Conservation (phyloP, 164 flowering plant species). For the Brasenia schreberi region DNA sequence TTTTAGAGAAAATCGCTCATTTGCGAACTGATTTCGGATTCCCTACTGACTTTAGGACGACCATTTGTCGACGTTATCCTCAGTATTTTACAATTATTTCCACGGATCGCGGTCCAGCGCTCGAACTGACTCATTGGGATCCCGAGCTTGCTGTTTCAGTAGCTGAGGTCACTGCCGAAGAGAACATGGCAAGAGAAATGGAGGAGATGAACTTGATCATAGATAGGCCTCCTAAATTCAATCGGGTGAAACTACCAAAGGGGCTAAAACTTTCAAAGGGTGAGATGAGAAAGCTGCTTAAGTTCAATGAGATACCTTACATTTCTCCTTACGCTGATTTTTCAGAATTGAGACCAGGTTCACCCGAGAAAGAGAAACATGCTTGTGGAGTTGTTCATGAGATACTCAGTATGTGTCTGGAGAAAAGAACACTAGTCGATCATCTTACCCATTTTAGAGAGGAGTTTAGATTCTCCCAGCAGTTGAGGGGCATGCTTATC, state of each 20-base stretch:
- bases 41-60: constrained; percentile 67
- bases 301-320: constrained; percentile 68
- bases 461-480: constrained; percentile 91
- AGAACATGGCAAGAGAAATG: constrained; percentile 34
- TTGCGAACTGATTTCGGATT: constrained; percentile 75
- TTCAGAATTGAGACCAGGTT: constrained; percentile 49
- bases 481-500: constrained; percentile 81
- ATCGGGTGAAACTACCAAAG: constrained; percentile 70
- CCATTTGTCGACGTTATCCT: constrained; percentile 68
- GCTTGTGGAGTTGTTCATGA: constrained; percentile 92
- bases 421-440: constrained; percentile 91
- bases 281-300: constrained; percentile 54
- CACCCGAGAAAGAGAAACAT: constrained; percentile 72
- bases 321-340: constrained; percentile 87
- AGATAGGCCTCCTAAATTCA: constrained; percentile 73
- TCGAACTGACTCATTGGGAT: constrained; percentile 89
- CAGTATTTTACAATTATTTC: constrained; percentile 74
- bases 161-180: constrained; percentile 67
- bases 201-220: constrained; percentile 70
- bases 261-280: constrained; percentile 75
- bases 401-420: constrained; percentile 75
- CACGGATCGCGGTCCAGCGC: constrained; percentile 63
- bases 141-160: constrained; percentile 88
- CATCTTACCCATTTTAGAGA: constrained; percentile 89
- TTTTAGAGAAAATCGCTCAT: constrained; percentile 77